Percentiles rank a stretch among this genome's conserved stretches.
Conservation (phyloP, 257 asterid genomes). For the Cordia subcordata region DNA sequence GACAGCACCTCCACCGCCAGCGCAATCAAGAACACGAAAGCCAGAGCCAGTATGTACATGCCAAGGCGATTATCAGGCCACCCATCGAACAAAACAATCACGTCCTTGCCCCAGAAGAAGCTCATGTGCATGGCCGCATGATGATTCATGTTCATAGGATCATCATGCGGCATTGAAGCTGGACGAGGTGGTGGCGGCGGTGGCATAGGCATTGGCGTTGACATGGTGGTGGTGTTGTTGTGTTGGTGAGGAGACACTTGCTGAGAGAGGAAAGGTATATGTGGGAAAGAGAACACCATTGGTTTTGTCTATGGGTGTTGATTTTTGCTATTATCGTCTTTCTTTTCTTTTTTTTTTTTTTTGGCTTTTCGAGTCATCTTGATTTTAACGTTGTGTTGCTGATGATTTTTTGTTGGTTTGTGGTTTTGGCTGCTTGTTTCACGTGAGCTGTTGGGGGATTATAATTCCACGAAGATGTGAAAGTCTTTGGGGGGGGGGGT, state of each 20-base stretch:
- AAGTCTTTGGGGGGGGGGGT: not conserved
- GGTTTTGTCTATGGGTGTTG: not conserved
- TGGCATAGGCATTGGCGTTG: constrained; percentile 28
- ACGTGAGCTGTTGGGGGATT: not conserved
- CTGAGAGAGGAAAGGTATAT: not conserved
- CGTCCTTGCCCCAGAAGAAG: constrained; percentile 40
- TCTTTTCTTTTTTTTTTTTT: no score
- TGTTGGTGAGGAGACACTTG: not conserved
- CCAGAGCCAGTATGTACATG: constrained; percentile 53
- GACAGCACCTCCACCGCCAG: constrained; percentile 40
- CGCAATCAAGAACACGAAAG: constrained; percentile 41
- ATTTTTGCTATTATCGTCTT: no score
- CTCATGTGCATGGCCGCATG: constrained; percentile 35
- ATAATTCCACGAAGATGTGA: not conserved
- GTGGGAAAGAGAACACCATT: not conserved
- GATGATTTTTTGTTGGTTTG: not conserved
- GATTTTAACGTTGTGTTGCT: not conserved
- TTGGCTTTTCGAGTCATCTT: not conserved
- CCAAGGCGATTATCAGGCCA: constrained; percentile 42
- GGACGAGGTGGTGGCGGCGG: constrained; percentile 10
- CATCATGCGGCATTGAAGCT: constrained; percentile 7
- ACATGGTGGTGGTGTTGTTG: constrained; percentile 1
- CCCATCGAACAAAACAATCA: constrained; percentile 23
- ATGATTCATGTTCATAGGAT: constrained; percentile 13
- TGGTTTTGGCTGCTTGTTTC: not conserved